A percentile compares a stretch with the other conserved stretches of the same genome.
Conservation (phyloP, 345 rosid species). For the Ceriops zippeliana region DNA sequence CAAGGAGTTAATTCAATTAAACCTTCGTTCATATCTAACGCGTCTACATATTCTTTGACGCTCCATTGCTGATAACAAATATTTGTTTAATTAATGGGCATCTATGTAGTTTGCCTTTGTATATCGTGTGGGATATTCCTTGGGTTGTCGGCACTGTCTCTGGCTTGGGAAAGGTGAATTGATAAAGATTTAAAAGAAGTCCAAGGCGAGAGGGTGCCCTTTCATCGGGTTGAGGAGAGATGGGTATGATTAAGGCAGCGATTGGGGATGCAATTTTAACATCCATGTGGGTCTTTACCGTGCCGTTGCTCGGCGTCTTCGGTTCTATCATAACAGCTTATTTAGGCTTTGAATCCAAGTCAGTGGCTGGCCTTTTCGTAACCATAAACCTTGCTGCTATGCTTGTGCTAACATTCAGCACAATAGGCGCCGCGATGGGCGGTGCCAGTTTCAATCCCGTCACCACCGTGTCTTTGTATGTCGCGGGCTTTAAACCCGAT, state of each 20-base stretch:
- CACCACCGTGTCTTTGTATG: slow-evolving; percentile 16
- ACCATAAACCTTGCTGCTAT: slow-evolving; percentile 17
- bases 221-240: not conserved
- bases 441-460: slow-evolving; percentile 33
- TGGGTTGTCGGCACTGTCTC: not conserved
- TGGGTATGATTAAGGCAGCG: slow-evolving; percentile 19
- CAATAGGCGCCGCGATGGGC: slow-evolving; percentile 18
- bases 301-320: slow-evolving; percentile 17
- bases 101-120: not conserved
- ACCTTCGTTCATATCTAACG: no score
- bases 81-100: not conserved
- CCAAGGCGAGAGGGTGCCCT: no score
- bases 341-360: slow-evolving; percentile 10
- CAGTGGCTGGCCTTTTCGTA: slow-evolving; percentile 17
- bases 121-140: not conserved
- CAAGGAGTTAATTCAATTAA: no score
- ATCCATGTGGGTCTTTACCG: slow-evolving; percentile 25
- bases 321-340: slow-evolving; percentile 9
- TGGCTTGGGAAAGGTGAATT: not conserved
- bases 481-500: slow-evolving; percentile 29
- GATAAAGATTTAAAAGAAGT: no score
- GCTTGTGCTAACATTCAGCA: slow-evolving; percentile 22
- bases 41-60: no score
- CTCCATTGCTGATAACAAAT: no score
- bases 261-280: slow-evolving; percentile 21